Percentiles rank a stretch among this genome's conserved stretches.
Conservation (phyloP, 1,284 basidiomycete genomes). For the Sanguinoderma infundibulare region DNA sequence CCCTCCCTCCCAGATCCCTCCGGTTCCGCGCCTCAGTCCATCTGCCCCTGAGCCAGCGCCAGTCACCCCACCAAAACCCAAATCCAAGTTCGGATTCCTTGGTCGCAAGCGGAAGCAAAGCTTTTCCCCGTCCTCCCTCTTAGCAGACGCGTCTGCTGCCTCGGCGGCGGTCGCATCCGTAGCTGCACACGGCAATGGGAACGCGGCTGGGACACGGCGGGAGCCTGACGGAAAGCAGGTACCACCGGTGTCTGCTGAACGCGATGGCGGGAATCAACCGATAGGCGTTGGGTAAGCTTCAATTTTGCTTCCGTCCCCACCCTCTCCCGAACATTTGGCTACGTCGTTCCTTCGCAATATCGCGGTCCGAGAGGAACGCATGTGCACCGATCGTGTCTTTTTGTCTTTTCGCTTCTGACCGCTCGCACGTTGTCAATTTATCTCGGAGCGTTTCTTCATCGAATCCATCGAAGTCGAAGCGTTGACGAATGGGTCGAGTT, state of each 20-base stretch:
- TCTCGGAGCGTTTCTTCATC: conserved; percentile 1
- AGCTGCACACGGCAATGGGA: not conserved
- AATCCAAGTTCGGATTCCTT: conserved; percentile 33
- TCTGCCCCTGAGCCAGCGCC: not conserved
- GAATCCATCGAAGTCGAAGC: conserved; percentile 4
- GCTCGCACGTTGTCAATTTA: conserved; percentile 14
- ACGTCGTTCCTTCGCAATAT: not conserved
- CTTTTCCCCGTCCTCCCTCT: conserved; percentile 27
- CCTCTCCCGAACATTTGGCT: not conserved
- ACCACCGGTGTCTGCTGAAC: conserved; percentile 15
- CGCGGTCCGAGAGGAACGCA: not conserved
- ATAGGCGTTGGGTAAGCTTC: conserved; percentile 18
- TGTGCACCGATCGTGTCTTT: not conserved
- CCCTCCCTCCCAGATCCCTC: conserved; percentile 16
- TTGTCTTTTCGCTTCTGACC: conserved; percentile 4
- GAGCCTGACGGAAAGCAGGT: conserved; percentile 8
- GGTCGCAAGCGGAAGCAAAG: conserved; percentile 34
- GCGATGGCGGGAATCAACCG: conserved; percentile 5
- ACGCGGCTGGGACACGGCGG: not conserved
- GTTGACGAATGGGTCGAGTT: conserved; percentile 7
- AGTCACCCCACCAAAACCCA: conserved; percentile 28
- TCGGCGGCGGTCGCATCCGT: not conserved
- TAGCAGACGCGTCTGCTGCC: not conserved
- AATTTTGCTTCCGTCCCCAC: not conserved
- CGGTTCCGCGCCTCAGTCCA: conserved; percentile 19